Evolutionary conservation across 2,329 filamentous ascomycete species (phyloP), one percentile per base, ranked within the genome.

Genomic region (Xylariales sp.): DNA sequence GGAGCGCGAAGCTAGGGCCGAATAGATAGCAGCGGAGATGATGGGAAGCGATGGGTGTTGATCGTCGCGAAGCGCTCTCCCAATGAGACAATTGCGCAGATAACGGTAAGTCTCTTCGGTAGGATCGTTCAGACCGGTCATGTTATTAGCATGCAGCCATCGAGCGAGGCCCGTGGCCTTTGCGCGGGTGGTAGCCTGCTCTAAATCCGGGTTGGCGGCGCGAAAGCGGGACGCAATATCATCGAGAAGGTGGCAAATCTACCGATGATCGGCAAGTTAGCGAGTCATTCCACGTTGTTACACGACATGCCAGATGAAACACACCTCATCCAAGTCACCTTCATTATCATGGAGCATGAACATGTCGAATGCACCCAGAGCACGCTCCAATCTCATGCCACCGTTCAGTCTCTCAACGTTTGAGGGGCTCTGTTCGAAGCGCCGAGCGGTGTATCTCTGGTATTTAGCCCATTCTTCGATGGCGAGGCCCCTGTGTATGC

Each of bases 1-100:
- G 12, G 97, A 78, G 45, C 91, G 86, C 62, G 87, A 85, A 0
- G 93, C 94, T 16, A 98, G 79, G 65, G 89, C 90, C 75, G 92
- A 96, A 80, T 91, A 99, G 69, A 98, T 97, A 67, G 91, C 91
- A 63, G 91, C 91, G 1, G 93, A 96, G 69, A 97, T 91, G 58
- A 97, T 85, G 1, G 95, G 96, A 8, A 97, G 84, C 1, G 94
- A 95, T 34, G 92, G 90, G 75, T 97, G 93, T 0, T 87, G 85
- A 6, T 87, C 81, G 57, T 92, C 89, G 43, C 88, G 89, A 50
- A 98, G 83, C 3, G 92, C 93, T 69, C 97, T 85, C 9, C 93
- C 93, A 64, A 99, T 89, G 73, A 97, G 92, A 74, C 93, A 97
- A 79, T 98, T 97, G 69, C 92, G 89, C 65, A 98, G 81, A 66